phyloP scores from a whole-genome alignment of 495 filamentous ascomycete species.

The Jackrogersella minutella region DNA sequence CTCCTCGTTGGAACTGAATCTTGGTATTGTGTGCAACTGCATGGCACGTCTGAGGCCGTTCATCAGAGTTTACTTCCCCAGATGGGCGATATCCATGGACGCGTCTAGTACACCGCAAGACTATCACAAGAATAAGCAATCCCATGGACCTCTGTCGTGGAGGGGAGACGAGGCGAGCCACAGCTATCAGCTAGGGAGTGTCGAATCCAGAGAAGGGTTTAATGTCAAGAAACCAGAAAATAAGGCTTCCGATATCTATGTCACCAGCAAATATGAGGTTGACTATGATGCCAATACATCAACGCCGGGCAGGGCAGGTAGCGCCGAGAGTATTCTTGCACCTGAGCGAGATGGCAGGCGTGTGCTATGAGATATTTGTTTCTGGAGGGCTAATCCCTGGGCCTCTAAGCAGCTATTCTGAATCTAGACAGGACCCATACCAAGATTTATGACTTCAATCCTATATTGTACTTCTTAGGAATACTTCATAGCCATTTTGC shows the following conservation, averaged over 20 bases:
- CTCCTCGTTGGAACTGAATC: constrained; percentile 7
- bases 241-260: not conserved
- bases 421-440: too few species aligned
- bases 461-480: too few species aligned
- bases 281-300: not conserved
- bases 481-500: too few species aligned
- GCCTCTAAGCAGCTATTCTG: too few species aligned
- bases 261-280: not conserved
- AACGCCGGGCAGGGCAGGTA: not conserved
- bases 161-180: not conserved
- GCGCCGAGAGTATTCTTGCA: constrained; percentile 4
- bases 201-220: not conserved
- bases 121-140: not conserved
- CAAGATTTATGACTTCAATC: too few species aligned
- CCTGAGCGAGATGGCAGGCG: not conserved
- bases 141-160: constrained; percentile 2
- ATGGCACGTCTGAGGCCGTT: constrained; percentile 6
- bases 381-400: too few species aligned
- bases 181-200: not conserved
- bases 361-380: not conserved
- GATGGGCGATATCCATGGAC: not conserved
- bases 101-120: not conserved
- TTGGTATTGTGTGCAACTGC: constrained; percentile 15
- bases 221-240: not conserved
- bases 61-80: not conserved